Evolutionary conservation across 2,329 filamentous ascomycete genomes (phyloP).

Genomic region (Grosmannia penicillata): DNA sequence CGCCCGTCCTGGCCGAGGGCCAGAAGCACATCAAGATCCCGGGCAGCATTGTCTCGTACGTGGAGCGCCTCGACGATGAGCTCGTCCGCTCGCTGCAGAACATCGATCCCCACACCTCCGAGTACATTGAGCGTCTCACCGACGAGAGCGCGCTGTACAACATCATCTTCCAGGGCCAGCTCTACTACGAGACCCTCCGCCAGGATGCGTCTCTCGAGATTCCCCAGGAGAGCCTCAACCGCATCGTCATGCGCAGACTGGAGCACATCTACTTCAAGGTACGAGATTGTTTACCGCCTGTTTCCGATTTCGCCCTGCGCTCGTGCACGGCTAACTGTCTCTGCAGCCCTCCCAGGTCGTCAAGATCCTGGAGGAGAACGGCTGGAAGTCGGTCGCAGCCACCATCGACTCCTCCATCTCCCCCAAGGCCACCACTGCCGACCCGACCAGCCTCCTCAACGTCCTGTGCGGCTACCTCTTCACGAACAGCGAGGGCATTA

Average conservation of each 20-base stretch:
- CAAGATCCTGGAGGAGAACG: constrained; percentile 84
- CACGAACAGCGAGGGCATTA: constrained; percentile 85
- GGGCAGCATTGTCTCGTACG: constrained; percentile 85
- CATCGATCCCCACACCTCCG: constrained; percentile 95
- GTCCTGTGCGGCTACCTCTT: constrained; percentile 92
- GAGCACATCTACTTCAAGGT: constrained; percentile 99
- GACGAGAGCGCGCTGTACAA: constrained; percentile 88
- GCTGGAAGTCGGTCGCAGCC: constrained; percentile 67
- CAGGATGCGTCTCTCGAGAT: constrained; percentile 56
- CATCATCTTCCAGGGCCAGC: constrained; percentile 72
- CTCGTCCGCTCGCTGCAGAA: constrained; percentile 92
- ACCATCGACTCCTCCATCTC: constrained; percentile 67
- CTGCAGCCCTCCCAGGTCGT: constrained; percentile 71
- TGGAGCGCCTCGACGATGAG: constrained; percentile 93
- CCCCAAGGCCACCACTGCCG: constrained; percentile 49
- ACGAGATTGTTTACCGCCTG: constrained; percentile 14
- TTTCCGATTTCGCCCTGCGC: neutral
- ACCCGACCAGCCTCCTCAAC: constrained; percentile 65
- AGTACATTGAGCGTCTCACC: constrained; percentile 90
- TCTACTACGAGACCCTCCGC: constrained; percentile 75
- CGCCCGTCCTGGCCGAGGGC: constrained; percentile 54
- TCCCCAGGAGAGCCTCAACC: constrained; percentile 78
- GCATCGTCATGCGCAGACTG: constrained; percentile 80
- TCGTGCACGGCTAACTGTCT: too few relatives aligned
- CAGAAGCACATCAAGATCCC: constrained; percentile 82